Evolutionary conservation across 768 basidiomycete genomes (phyloP), one percentile per base, ranked within the genome.

Genomic region (Kwoniella europaea): DNA sequence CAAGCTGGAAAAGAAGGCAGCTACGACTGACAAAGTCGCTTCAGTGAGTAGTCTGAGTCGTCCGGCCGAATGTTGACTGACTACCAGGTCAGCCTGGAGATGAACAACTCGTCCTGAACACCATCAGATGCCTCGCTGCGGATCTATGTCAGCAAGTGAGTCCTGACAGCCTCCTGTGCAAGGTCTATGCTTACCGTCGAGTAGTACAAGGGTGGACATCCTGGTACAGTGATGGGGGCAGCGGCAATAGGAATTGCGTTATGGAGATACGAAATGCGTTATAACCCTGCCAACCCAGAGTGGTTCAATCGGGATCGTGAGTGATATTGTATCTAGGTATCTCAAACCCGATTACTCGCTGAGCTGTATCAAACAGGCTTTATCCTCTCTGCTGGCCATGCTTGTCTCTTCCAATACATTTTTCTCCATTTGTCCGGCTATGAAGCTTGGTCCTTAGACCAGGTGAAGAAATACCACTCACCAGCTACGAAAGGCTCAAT

Each of bases 181-280:
- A 27, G 27, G 27, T 27, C 27, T 27, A 2, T 27, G 27, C 27
- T 27, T 2, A 27, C 27, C 27, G 27, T 27, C 27, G 29, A 15
- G 29, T 41, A 76, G 64, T 84, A 76, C 76, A 79, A 80, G 63
- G 83, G 83, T 20, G 83, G 83, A 10, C 83, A 84, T 59, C 80
- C 81, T 10, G 83, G 83, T 16, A 84, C 83, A 3, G 80, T 81
- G 72, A 84, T 84, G 83, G 83, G 83, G 12, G 83, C 80, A 3
- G 82, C 83, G 1, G 78, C 80, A 5, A 82, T 81, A 63, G 83
- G 79, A 27, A 73, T 81, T 16, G 80, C 82, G 9, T 73, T 84
- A 22, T 84, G 80, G 80, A 66, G 76, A 42, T 78, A 84, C 56
- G 54, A 70, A 2, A 80, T 84, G 80, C 53, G 68, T 10, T 83